Conservation (phyloP, 1,284 basidiomycete genomes). For the Cryptococcus depauperatus region DNA sequence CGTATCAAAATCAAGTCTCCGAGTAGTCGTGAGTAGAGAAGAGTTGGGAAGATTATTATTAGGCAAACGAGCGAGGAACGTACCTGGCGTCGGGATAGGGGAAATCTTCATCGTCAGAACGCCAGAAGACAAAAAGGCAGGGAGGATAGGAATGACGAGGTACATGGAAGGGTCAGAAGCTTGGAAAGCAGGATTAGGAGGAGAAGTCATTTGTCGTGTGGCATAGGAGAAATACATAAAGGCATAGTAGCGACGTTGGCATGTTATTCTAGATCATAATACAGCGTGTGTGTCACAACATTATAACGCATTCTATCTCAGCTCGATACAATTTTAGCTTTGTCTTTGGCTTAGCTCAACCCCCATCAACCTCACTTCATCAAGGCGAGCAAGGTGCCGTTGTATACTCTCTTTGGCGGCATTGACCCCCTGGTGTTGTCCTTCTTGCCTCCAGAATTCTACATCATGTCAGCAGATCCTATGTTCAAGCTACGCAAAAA, state of each 20-base stretch:
- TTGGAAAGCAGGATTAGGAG: slow-evolving; percentile 42
- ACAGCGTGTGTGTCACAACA: neutral
- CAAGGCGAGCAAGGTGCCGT: slow-evolving; percentile 14
- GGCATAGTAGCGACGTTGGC: neutral
- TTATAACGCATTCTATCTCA: neutral
- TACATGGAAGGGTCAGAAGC: slow-evolving; percentile 46
- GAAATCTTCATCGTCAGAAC: slow-evolving; percentile 41
- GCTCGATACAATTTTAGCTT: neutral
- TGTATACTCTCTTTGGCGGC: slow-evolving; percentile 7
- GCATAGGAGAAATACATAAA: slow-evolving; percentile 11
- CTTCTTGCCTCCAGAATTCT: slow-evolving; percentile 15
- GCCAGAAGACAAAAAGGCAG: slow-evolving; percentile 12
- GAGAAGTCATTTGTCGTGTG: slow-evolving; percentile 42
- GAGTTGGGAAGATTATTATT: slow-evolving; percentile 40
- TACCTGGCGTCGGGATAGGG: slow-evolving; percentile 40
- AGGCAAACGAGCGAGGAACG: slow-evolving; percentile 39
- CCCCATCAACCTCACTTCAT: no score
- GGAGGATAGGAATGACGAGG: slow-evolving; percentile 20
- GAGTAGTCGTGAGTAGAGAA: slow-evolving; percentile 29
- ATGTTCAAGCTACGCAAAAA: neutral
- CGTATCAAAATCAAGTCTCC: slow-evolving; percentile 35
- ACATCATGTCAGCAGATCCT: slow-evolving; percentile 6
- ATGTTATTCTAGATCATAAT: neutral
- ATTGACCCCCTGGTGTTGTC: slow-evolving; percentile 1
- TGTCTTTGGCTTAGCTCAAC: neutral